Evolutionary conservation across 1,139 yeast genomes (phyloP).

Genomic region (Magnusiomyces clavatus): DNA sequence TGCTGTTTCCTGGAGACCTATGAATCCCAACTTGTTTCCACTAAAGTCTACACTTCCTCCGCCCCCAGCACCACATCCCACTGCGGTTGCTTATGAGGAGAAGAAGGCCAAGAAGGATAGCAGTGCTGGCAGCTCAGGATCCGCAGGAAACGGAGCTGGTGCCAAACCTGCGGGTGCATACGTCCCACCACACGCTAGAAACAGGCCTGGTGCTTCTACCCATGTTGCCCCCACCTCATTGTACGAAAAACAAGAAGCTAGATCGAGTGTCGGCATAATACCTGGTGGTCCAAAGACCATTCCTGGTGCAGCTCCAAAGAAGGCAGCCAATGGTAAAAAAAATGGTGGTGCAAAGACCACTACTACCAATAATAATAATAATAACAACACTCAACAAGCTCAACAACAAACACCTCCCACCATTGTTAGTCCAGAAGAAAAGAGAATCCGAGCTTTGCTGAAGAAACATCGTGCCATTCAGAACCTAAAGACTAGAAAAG

Average conservation of each 20-base stretch:
- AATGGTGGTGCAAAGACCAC: slow-evolving; percentile 10
- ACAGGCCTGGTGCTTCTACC: slow-evolving; percentile 24
- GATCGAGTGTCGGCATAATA: slow-evolving; percentile 4
- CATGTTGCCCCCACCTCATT: slow-evolving; percentile 31
- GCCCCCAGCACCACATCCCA: slow-evolving; percentile 60
- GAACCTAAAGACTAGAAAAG: slow-evolving; percentile 77
- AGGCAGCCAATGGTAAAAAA: slow-evolving; percentile 12
- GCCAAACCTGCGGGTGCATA: slow-evolving; percentile 77
- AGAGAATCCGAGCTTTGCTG: slow-evolving; percentile 80
- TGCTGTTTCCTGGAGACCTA: slow-evolving; percentile 85
- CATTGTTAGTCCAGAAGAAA: slow-evolving; percentile 54
- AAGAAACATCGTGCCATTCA: slow-evolving; percentile 94
- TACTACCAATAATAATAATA: not conserved
- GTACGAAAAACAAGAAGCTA: slow-evolving; percentile 22
- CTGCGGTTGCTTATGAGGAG: slow-evolving; percentile 30
- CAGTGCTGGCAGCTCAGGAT: slow-evolving; percentile 26
- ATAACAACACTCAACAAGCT: too few relatives aligned
- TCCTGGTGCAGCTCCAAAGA: slow-evolving; percentile 19
- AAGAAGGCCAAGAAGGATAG: slow-evolving; percentile 15
- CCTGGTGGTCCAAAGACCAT: slow-evolving; percentile 1
- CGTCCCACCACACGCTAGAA: slow-evolving; percentile 91
- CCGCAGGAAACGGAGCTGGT: slow-evolving; percentile 18
- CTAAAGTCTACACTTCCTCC: slow-evolving; percentile 43
- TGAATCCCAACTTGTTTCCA: slow-evolving; percentile 50
- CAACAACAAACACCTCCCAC: slow-evolving; percentile 9